These are phyloP conservation scores for Leishmania gerbilli DNA, from an alignment of 208 protist genomes.

Conservation along the genomic window DNA sequence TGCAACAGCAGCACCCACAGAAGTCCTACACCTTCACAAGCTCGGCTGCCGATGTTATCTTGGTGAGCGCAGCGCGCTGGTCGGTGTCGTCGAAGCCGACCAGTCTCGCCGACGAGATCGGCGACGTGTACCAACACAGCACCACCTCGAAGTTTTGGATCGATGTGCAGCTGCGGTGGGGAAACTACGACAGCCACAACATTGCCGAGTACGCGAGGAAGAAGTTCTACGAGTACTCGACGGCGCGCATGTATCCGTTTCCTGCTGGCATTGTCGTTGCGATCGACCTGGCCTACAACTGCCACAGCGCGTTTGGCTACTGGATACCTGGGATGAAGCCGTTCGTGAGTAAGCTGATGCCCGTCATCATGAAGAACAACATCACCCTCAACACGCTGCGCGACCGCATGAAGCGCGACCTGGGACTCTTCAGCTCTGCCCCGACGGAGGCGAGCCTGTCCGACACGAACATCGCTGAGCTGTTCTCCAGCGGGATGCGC, in stretches of 20 bases:
- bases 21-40: constrained; percentile 93
- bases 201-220: constrained; percentile 99
- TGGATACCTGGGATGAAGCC: constrained; percentile 98
- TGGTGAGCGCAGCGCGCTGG: constrained; percentile 97
- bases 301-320: constrained; percentile 98
- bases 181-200: constrained; percentile 99
- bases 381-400: constrained; percentile 99
- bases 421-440: constrained; percentile 99
- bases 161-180: constrained; percentile 99
- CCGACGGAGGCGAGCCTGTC: constrained; percentile 99
- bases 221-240: constrained; percentile 99
- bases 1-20: constrained; percentile 98
- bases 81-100: constrained; percentile 92
- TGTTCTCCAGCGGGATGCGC: constrained; percentile 99
- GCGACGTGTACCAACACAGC: constrained; percentile 67
- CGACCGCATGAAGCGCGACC: constrained; percentile 99
- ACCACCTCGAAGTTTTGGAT: constrained; percentile 99
- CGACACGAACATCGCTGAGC: constrained; percentile 98
- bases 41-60: constrained; percentile 96
- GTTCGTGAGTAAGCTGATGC: constrained; percentile 97
- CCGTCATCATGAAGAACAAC: constrained; percentile 99
- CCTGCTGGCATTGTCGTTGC: constrained; percentile 98
- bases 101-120: constrained; percentile 77
- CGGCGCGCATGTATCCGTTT: constrained; percentile 99
- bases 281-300: constrained; percentile 99